Conservation (phyloP, 2,329 filamentous ascomycete genomes). For the Helotiales sp. region DNA sequence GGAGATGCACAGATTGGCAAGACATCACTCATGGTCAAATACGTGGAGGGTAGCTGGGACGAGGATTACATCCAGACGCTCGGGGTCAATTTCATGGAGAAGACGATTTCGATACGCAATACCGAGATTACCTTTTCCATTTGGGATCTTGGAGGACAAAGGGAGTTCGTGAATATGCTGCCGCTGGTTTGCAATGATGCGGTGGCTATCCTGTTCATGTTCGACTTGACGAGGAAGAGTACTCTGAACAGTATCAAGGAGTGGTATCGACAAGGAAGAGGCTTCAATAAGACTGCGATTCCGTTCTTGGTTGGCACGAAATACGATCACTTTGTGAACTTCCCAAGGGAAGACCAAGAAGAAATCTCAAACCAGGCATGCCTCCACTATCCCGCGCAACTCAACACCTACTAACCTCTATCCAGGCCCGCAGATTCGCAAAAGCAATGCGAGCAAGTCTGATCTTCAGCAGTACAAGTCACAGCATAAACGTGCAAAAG, state of each 20-base stretch:
- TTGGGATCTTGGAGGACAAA: constrained; percentile 96
- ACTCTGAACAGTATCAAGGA: constrained; percentile 99
- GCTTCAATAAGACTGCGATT: constrained; percentile 99
- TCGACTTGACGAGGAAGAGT: constrained; percentile 96
- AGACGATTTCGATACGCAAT: constrained; percentile 98
- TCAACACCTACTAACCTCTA: constrained; percentile 9
- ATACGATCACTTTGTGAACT: constrained; percentile 99
- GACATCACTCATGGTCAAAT: constrained; percentile 99
- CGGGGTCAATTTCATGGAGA: constrained; percentile 99
- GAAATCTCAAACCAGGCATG: constrained; percentile 94
- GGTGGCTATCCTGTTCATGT: constrained; percentile 99
- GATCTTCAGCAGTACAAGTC: constrained; percentile 98
- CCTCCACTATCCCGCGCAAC: background rate
- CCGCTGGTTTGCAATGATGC: constrained; percentile 99
- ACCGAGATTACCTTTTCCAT: constrained; percentile 99
- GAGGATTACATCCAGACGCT: constrained; percentile 99
- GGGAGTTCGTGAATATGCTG: constrained; percentile 99
- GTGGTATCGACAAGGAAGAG: constrained; percentile 96
- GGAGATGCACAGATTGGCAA: constrained; percentile 99
- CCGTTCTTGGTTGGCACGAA: constrained; percentile 97
- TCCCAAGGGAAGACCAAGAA: constrained; percentile 95
- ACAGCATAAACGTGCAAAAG: constrained; percentile 99
- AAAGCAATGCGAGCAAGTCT: constrained; percentile 98
- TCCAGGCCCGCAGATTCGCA: constrained; percentile 89
- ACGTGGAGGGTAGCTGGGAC: constrained; percentile 99